These are phyloP conservation scores for cucumber (Cucumis sativus) DNA, from an alignment of 306 rosid genomes.

Conservation along the genomic window Cucumber_9930_V3 NC_026657.2:10048501-10049000, in stretches of 20 bases:
- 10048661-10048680: slow-evolving; percentile 72
- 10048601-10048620: slow-evolving; percentile 48
- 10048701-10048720: slow-evolving; percentile 55
- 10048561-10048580: slow-evolving; percentile 73
- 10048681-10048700: slow-evolving; percentile 49
- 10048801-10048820: slow-evolving; percentile 44
- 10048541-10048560: slow-evolving; percentile 88
- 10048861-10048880: too few relatives aligned
- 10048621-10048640: slow-evolving; percentile 55
- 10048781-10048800: slow-evolving; percentile 42
- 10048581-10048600: slow-evolving; percentile 38
- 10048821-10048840: slow-evolving; percentile 46
- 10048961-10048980: slow-evolving; percentile 72
- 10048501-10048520: slow-evolving; percentile 45
- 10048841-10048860: slow-evolving; percentile 67
- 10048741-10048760: slow-evolving; percentile 76
- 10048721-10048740: slow-evolving; percentile 54
- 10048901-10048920: slow-evolving; percentile 29
- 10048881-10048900: slow-evolving; percentile 62
- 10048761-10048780: slow-evolving; percentile 37
- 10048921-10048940: slow-evolving; percentile 50
- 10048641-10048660: slow-evolving; percentile 62
- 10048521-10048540: slow-evolving; percentile 63
- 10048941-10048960: slow-evolving; percentile 66
- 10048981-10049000: slow-evolving; percentile 71